Base-by-base conservation (phyloP, 352 stramenopile species). In the Globisporangium middletonii region DNA sequence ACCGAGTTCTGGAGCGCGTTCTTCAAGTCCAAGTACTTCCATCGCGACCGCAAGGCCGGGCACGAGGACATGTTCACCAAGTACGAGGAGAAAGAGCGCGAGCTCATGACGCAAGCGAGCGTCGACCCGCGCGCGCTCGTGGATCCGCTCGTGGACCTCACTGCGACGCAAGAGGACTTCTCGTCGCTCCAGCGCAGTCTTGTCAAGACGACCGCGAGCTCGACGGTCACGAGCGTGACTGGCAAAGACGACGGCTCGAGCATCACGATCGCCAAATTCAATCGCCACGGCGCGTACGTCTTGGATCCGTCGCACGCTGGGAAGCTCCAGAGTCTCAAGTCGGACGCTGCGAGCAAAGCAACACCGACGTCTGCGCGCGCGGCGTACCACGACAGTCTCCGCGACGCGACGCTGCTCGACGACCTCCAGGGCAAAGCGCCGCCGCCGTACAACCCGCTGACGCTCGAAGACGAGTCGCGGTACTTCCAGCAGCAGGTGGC, bases 1-100 rank as follows among this genome's bases (percentile, higher is more conserved):
- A 89, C 83, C 16, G 85, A 95, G 67, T 95, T 95, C 62, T 95
- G 85, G 85, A 71, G 79, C 13, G 77, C 82, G 12, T 95, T 93
- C 63, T 92, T 95, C 61, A 92, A 95, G 69, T 92, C 80, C 52
- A 95, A 95, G 62, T 95, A 95, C 64, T 92, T 92, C 56, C 85
- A 95, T 57, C 79, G 85, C 30, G 85, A 95, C 48, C 75, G 83
- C 54, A 92, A 92, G 58, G 65, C 72, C 47, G 82, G 84, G 35
- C 81, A 90, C 43, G 84, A 94, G 47, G 84, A 94, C 57, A 78
- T 94, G 72, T 94, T 94, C 30, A 89, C 84, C 30, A 86, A 83
- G 52, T 94, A 86, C 59, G 84, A 94, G 53, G 82, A 91, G 47
- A 83, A 90, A 53, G 81, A 90, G 53, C 70, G 81, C 55, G 77